Percentiles rank a stretch among this genome's conserved stretches.
phyloP scores from a whole-genome alignment of 2,329 filamentous ascomycete species.

The Fusarium annulatum region DNA sequence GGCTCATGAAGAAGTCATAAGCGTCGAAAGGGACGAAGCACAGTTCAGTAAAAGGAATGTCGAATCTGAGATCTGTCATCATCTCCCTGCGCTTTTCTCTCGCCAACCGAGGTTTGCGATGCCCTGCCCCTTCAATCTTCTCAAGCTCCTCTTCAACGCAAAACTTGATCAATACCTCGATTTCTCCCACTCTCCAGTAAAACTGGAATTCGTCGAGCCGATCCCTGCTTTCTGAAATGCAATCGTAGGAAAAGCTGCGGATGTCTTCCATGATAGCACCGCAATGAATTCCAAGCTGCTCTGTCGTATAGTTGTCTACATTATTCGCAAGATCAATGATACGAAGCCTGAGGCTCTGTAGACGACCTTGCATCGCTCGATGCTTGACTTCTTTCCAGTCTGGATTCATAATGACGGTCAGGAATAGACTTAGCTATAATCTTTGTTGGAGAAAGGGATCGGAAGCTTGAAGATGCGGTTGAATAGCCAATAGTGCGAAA shows the following conservation, averaged over 20 bases:
- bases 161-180: neutral
- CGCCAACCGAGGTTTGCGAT: no score
- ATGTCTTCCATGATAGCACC: neutral
- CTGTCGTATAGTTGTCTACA: no score
- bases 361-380: neutral
- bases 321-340: neutral
- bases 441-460: rapidly evolving
- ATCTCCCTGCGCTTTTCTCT: neutral
- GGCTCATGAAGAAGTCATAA: neutral
- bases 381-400: neutral
- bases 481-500: no score
- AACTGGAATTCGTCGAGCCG: neutral
- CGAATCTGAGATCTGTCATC: neutral
- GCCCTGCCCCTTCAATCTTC: no score
- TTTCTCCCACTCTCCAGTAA: neutral
- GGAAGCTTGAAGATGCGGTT: rapidly evolving
- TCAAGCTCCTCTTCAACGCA: rapidly evolving
- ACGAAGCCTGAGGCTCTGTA: neutral
- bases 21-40: neutral
- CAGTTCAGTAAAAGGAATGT: neutral
- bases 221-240: neutral
- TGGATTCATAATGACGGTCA: neutral
- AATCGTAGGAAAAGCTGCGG: neutral
- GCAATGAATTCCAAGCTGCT: neutral
- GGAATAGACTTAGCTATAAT: rapidly evolving